A percentile compares a stretch with the other conserved stretches of the same genome.
Conservation (phyloP, 306 rosid genomes). For the Cucumis melo region DNA sequence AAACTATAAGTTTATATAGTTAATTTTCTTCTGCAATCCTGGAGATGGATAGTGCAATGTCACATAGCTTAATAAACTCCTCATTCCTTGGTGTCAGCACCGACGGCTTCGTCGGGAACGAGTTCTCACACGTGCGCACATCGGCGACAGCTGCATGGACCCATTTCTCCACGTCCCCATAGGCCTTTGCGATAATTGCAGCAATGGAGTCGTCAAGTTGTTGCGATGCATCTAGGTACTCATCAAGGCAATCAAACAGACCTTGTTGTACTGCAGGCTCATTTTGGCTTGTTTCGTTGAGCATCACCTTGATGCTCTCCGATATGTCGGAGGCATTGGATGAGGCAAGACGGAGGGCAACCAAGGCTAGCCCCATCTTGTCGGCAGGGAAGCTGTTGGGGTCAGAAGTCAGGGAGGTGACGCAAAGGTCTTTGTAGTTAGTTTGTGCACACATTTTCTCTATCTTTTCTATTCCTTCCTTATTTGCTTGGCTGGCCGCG, state of each 20-base stretch:
- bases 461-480: background rate
- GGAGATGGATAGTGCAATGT: constrained; percentile 17
- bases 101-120: background rate
- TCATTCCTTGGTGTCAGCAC: constrained; percentile 1
- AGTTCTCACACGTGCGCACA: constrained; percentile 6
- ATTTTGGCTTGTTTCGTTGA: background rate
- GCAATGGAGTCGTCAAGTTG: constrained; percentile 25
- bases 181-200: background rate
- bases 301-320: constrained; percentile 7
- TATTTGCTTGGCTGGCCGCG: background rate
- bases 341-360: constrained; percentile 17
- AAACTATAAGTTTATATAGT: background rate
- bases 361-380: constrained; percentile 17
- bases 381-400: constrained; percentile 19
- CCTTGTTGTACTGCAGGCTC: constrained; percentile 13
- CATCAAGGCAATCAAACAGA: constrained; percentile 19
- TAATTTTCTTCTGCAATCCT: background rate
- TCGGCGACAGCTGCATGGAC: constrained; percentile 15
- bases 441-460: constrained; percentile 13
- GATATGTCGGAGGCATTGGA: constrained; percentile 22
- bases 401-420: constrained; percentile 8
- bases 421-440: constrained; percentile 8
- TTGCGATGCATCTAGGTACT: constrained; percentile 25
- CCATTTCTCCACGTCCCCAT: constrained; percentile 15
- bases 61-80: constrained; percentile 11